Percentiles rank a stretch among this genome's conserved stretches.
phyloP scores from a whole-genome alignment of 2,329 filamentous ascomycete genomes.

The Colletotrichum plurivorum region DNA sequence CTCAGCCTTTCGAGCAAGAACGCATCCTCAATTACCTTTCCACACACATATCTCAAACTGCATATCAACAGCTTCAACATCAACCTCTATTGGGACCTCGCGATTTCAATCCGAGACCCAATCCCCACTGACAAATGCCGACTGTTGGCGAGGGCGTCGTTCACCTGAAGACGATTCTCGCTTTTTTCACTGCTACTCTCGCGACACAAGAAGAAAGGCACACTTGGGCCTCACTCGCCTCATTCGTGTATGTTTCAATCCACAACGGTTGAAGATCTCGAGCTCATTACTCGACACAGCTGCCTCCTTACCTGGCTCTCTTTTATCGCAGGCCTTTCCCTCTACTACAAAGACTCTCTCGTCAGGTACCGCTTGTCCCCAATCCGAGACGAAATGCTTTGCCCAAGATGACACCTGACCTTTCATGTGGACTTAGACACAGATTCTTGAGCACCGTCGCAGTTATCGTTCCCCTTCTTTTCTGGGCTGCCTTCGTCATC shows the following conservation, averaged over 20 bases:
- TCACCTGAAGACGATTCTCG: neutral
- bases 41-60: no score
- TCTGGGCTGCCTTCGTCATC: neutral
- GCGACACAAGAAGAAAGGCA: neutral
- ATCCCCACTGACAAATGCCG: neutral
- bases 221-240: neutral
- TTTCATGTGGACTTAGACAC: no score
- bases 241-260: neutral
- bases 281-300: neutral
- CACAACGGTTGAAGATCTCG: neutral
- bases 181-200: neutral
- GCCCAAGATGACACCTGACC: no score
- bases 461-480: neutral
- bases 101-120: no score
- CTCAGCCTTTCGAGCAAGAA: no score
- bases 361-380: neutral
- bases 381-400: no score
- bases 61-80: no score
- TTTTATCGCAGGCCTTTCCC: neutral
- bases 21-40: no score
- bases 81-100: no score
- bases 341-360: neutral
- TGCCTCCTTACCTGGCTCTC: neutral
- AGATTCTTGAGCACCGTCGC: neutral
- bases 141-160: neutral